Base-by-base conservation (phyloP, 106 monocot genomes). In the Dendrobium huoshanense region DNA sequence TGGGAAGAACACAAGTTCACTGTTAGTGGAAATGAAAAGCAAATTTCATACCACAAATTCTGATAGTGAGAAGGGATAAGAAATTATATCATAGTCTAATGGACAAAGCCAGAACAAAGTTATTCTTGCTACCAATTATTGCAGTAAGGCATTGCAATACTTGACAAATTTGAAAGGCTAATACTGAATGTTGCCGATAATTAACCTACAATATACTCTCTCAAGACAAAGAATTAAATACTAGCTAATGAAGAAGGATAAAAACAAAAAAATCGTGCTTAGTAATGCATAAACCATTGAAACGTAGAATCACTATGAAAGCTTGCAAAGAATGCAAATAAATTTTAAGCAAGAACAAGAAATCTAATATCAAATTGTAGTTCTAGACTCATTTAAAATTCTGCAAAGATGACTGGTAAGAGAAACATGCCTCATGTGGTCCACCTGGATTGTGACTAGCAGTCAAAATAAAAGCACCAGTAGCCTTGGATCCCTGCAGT, bases 371-470 rank as follows among this genome's bases (percentile, higher is more conserved):
- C 25, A 67, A 67, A 67, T 25, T 67, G n/a, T 25, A 27, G 67
- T 67, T 67, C 27, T 67, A 67, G 29, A 67, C n/a, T 4, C 67
- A 58, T 20, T 56, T 56, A 56, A 18, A 56, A 17, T 56, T 56
- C 56, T 56, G 18, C 17, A 41, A 73, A 73, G 40, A 73, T 24
- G 72, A 73, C 73, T 67, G 22, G 7, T 24, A 40, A 73, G 17
- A 5, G 16, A 40, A 73, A 73, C 73, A 18, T 73, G 19, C 73
- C 73, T 99, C 98, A 80, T 88, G 83, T 51, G 98, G 98, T 81
- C 98, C 98, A 83, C 98, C 95, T 55, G 98, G 92, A 82, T 99
- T 99, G 85, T 99, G 98, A 81, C 98, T 99, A 73, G 98, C 98
- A 77, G 98, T 99, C 83, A 99, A 85, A 70, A 99, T 99, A 77